Evolutionary conservation across 2,329 filamentous ascomycete species (phyloP), one percentile per base, ranked within the genome.

Genomic region (Fusarium transvaalense): DNA sequence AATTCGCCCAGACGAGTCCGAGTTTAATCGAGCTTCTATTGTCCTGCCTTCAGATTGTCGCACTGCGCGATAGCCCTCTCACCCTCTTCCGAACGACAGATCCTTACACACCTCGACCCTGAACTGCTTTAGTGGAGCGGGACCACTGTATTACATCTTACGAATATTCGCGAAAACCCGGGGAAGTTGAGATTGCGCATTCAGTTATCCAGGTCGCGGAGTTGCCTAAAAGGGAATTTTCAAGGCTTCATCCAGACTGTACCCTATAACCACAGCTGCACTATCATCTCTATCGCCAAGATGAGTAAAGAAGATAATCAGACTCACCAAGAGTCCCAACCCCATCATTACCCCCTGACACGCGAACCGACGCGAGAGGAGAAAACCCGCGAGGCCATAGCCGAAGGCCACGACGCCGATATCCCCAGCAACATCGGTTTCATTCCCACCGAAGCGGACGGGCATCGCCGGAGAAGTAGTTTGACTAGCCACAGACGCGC

Each of bases 331-430:
- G 65, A 66, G 38, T 32, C 32, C 10, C 45, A 7, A 37, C 10
- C 13, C 19, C 42, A 31, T 31, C 12, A 29, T n/a, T 43, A 57
- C 10, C 14, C 48, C 14, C 39, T 75, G n/a, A 64, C 37, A 25
- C 67, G 65, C n/a, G 72, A 75, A 52, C 73, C 72, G 10, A 75
- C 73, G 7, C 55, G 51, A 12, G 73, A 75, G 43, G 74, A 76
- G 50, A 81, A 77, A 62, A 77, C 77, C n/a, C 77, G 72, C 27
- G 78, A 82, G 57, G 82, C 82, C 14, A 66, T 78, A 7, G 81
- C 80, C 47, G 82, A 84, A 58, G 82, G 82, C 9, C 82, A 84
- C 66, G 82, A 85, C 55, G 83, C 83, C 47, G 83, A 85, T 56
- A 84, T 82, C 13, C 83, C 83, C 3, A 85, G 83, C 1, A 81